Evolutionary conservation across 305 asterid species (phyloP).

Genomic region (Solanum aculeatissimum): DNA sequence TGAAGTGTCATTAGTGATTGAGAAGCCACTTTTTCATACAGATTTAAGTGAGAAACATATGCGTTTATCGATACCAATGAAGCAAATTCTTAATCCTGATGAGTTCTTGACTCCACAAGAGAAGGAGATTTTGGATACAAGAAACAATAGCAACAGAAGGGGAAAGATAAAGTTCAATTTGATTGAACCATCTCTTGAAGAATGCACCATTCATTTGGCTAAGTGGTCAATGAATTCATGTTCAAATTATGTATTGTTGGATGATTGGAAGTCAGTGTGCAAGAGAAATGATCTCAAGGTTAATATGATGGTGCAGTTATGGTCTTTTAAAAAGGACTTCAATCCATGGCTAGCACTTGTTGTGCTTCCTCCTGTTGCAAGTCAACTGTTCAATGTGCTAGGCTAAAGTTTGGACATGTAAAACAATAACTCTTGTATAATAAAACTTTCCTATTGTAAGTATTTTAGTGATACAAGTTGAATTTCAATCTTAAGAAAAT

Average conservation of each 20-base stretch:
- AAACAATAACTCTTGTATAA: too few species aligned
- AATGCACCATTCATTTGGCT: background rate
- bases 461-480: too few species aligned
- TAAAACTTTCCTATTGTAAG: too few species aligned
- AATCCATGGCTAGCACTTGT: background rate
- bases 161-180: background rate
- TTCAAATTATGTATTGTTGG: background rate
- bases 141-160: background rate
- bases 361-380: background rate
- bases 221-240: background rate
- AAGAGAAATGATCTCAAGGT: background rate
- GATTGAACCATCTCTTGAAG: background rate
- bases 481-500: too few species aligned
- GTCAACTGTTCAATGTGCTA: background rate
- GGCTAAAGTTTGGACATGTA: background rate
- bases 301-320: background rate
- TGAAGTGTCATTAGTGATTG: background rate
- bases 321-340: background rate
- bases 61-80: background rate
- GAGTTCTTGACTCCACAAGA: background rate
- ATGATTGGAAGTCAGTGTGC: background rate
- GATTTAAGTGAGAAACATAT: background rate
- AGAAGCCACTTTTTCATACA: background rate
- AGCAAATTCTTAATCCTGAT: background rate
- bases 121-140: background rate